Base-by-base conservation (phyloP, 305 asterid species). In the Solanum hybrid region DNA sequence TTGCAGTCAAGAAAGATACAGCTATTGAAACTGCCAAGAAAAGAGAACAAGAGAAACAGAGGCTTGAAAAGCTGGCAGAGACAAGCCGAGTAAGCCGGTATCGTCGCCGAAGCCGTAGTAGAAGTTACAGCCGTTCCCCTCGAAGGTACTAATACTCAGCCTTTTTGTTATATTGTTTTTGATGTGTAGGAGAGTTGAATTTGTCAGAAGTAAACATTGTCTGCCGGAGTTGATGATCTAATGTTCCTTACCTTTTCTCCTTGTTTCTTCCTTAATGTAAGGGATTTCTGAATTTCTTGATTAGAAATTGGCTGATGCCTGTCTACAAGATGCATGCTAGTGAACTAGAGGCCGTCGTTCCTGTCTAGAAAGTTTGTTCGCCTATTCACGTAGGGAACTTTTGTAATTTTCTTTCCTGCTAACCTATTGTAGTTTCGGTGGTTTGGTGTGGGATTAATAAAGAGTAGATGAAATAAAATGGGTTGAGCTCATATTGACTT, bases 31-130 rank as follows among this genome's bases (percentile, higher is more conserved):
- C 92, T 91, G 99, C 99, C 79, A 96, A 97, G 93, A 97, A 96
- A 94, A 94, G 98, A 91, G 97, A 97, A 90, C 98, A 94, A 92
- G 99, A 97, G 91, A 92, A 95, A 29, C 97, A 91, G 90, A 96
- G 98, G 95, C 96, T 95, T 27, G 97, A 96, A 93, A 96, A 96
- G 92, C 95, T 96, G 42, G 98, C 97, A 5, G 99, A 97, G 92
- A 93, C 97, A 10, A 94, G 93, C 88, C 92, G 96, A 89, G 89
- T 91, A 40, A 91, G 95, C 90, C 95, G 96, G 90, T 85, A 92
- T 90, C 93, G 92, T 82, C 93, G 90, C 69, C 95, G 97, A 87
- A 94, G 99, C 90, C 94, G 96, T 14, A 95, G 99, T 88, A 94
- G 98, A 92, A 97, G 98, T 93, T 90, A 92, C 88, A 97, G 98